Evolutionary conservation across 176 grass and related monocot species (phyloP).

Genomic region (Phragmites australis): DNA sequence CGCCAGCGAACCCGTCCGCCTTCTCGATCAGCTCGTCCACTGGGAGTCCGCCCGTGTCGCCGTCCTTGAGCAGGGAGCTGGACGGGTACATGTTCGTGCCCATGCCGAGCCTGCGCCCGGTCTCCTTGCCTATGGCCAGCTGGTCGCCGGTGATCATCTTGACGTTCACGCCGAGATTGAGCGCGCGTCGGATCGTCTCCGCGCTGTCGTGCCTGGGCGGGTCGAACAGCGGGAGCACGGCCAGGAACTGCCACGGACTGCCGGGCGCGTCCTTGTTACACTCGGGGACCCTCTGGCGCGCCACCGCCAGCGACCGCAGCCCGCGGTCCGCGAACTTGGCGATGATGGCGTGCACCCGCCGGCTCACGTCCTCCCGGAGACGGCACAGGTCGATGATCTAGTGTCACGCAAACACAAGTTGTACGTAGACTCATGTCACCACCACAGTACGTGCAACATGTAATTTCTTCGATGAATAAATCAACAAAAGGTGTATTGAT

Average conservation of each 20-base stretch:
- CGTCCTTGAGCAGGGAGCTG: conserved; percentile 54
- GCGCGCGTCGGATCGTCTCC: conserved; percentile 66
- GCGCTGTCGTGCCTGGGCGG: conserved; percentile 80
- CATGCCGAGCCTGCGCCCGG: conserved; percentile 69
- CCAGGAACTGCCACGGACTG: conserved; percentile 73
- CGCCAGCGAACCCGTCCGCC: conserved; percentile 85
- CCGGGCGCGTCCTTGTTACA: conserved; percentile 57
- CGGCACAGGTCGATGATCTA: conserved; percentile 75
- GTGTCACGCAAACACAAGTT: neutral
- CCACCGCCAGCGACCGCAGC: conserved; percentile 61
- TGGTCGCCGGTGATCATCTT: conserved; percentile 98
- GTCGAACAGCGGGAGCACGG: conserved; percentile 74
- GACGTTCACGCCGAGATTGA: conserved; percentile 81
- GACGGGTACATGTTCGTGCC: conserved; percentile 96
- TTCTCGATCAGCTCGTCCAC: conserved; percentile 84
- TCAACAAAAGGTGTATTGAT: neutral
- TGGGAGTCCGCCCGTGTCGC: conserved; percentile 45
- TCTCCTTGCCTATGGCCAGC: conserved; percentile 90
- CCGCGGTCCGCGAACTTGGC: conserved; percentile 63
- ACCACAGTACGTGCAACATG: neutral
- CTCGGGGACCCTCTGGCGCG: conserved; percentile 61
- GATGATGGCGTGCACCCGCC: conserved; percentile 55
- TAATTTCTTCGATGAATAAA: neutral
- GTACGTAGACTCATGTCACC: neutral
- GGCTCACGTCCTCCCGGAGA: conserved; percentile 42